Evolutionary conservation across 2,329 filamentous ascomycete species (phyloP), one percentile per base, ranked within the genome.

Genomic region (Alternaria infectoria): DNA sequence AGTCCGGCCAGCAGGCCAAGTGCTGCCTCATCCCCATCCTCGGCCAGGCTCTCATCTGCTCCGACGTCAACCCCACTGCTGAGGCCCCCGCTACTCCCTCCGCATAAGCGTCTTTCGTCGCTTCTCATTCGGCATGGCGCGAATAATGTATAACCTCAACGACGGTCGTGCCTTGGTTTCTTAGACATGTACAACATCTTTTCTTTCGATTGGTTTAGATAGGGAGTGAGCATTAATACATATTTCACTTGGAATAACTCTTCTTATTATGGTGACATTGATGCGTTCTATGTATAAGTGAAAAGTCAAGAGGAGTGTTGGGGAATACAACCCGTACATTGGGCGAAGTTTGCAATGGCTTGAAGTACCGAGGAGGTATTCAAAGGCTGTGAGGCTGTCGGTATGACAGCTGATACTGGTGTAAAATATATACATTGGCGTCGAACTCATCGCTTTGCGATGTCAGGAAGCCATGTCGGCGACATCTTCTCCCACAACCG

Each of bases 21-120:
- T 89, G 87, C 83, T 89, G 87, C 68, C 75, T 84, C 12, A 67
- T 89, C 17, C 86, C 86, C 8, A 81, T 88, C 69, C 73, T 81
- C 54, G 79, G 73, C 52, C 80, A 81, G 74, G 79, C 74, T 7
- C 72, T 81, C 55, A 63, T 81, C 70, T 81, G 79, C 75, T 69
- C 66, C 40, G 72, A 76, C 45, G 77, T 79, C 57, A 73, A 75
- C 62, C 74, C 73, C 40, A 69, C 70, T 59, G 68, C 70, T 25
- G 15, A 32, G 12, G 46, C 45, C 15, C 15, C 61, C 36, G 6
- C 51, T 28, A 36, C 52, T 12, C 2, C 32, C 36, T 40, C 36
- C n/a, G 36, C 36, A 17, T 59, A 57, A 65, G 56, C 26, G 49
- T 5, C 9, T 54, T 46, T 19, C 4, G n/a, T 47, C 17, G 17